Base-by-base conservation (phyloP, 192 early-diverging fungal species). In the Linnemannia hyalina region DNA sequence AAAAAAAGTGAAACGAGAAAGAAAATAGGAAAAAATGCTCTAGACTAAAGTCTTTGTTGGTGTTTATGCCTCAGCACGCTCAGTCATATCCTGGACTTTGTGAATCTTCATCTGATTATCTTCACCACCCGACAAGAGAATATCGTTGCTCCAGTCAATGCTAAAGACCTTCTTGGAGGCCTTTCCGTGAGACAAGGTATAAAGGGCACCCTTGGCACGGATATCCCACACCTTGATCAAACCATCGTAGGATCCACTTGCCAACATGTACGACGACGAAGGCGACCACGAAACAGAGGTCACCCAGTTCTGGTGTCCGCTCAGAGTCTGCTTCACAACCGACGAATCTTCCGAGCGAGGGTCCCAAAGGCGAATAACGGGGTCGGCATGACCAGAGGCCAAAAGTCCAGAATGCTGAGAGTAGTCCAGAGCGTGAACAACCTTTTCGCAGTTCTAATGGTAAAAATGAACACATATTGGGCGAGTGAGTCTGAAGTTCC, bases 191-290 rank as follows among this genome's bases (percentile, higher is more conserved):
- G 77, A 74, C 49, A 98, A 82, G 7, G 95, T 94, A 87, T 98
- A 97, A 80, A 98, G 83, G 42, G 96, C 93, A 8, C 93, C 94
- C 76, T 94, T 95, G 87, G 94, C 96, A 76, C 98, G 94, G 35
- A 99, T 95, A 88, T 99, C 98, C 98, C 98, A 99, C 35, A 99
- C 93, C 82, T 95, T 95, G 74, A 98, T 86, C 9, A 95, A 91
- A 52, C 93, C 90, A 88, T 99, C 98, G 81, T 98, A 97, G 41
- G 97, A 97, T 41, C 93, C 96, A 74, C 93, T 94, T 13, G 93
- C 96, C 57, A 99, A 88, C 79, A 93, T 92, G 87, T 93, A 96
- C 44, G 90, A 88, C 40, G 92, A 95, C 55, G 89, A 91, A 22
- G 95, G 93, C 3, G 97, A 96, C 97, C 97, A 97, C 16, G 93